phyloP scores from a whole-genome alignment of 1,284 basidiomycete species.

The Ustilago crameri region DNA sequence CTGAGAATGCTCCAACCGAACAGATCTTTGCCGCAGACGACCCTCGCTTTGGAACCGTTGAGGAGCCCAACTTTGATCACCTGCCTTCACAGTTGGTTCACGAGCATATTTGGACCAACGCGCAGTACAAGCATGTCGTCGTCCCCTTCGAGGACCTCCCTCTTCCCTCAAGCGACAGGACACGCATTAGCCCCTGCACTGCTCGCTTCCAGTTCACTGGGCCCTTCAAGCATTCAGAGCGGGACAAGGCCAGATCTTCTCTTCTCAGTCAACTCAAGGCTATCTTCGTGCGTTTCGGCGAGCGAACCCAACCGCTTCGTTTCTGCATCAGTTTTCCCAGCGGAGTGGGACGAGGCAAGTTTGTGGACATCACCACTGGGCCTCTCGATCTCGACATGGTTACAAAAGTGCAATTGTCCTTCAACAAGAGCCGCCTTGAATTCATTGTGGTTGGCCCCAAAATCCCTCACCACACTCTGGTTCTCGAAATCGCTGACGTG shows the following conservation, averaged over 20 bases:
- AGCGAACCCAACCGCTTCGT: too few relatives aligned
- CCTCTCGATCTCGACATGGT: not conserved
- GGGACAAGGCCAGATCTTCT: too few relatives aligned
- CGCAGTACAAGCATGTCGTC: not conserved
- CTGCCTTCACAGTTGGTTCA: not conserved
- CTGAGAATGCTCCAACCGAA: too few relatives aligned
- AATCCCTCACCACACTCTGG: conserved; percentile 2
- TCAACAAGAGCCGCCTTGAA: too few relatives aligned
- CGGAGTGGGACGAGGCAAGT: conserved; percentile 9
- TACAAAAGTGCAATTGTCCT: not conserved
- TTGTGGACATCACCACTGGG: conserved; percentile 2
- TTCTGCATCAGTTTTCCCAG: conserved; percentile 6
- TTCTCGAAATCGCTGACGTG: conserved; percentile 3
- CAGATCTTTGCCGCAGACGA: too few relatives aligned
- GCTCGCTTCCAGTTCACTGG: not conserved
- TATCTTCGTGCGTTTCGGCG: too few relatives aligned
- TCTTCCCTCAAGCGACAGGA: conserved; percentile 3
- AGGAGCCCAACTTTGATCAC: too few relatives aligned
- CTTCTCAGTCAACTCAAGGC: too few relatives aligned
- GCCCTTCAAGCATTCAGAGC: too few relatives aligned
- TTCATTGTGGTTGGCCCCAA: not conserved
- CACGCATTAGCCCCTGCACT: conserved; percentile 1
- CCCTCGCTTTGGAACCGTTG: too few relatives aligned
- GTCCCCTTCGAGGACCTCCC: conserved; percentile 5
- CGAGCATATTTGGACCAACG: conserved; percentile 6